Base-by-base conservation (phyloP, 2,329 filamentous ascomycete species). In the Basipetospora chlamydospora region DNA sequence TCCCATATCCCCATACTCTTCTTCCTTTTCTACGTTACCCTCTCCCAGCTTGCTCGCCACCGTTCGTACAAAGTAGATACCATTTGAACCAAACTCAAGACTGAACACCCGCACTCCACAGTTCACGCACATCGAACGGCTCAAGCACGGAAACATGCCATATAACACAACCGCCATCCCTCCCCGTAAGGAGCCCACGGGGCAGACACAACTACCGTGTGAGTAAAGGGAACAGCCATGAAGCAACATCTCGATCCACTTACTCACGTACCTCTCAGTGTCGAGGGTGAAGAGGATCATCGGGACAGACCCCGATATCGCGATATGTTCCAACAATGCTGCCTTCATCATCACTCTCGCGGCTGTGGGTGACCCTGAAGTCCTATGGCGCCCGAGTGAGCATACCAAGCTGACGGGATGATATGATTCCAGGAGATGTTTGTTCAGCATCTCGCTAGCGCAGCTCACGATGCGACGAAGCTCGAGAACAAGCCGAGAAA, bases 211-310 rank as follows among this genome's bases (percentile, higher is more conserved):
- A 46, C 72, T 96, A 22, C 88, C 88, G 7, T 66, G 88, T 94
- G 65, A 59, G 81, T 40, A 45, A 34, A 46, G 31, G 31, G 37
- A 15, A 28, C 10, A 33, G 17, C 18, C 4, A 11, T 21, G 5
- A 22, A 11, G 11, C 21, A 12, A 21, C 6, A 9, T 13, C 28
- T 28, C 21, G 31, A 32, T 33, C 37, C 21, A 3, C n/a, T 20
- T 23, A 30, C 38, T 42, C 3, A 46, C 41, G 41, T 22, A 41
- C 34, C 35, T 26, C 15, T 44, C n/a, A 96, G 90, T 96, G 39
- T 83, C 90, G 13, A 76, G 90, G 49, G 84, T 98, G 41, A 95
- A 95, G 61, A 94, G 93, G 61, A 94, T 98, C 53, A 84, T 98
- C 42, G 72, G 76, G 33, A 72, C 85, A 40, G 90, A 98, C 57